A percentile compares a stretch with the other conserved stretches of the same genome.
Conservation (phyloP, 2,329 filamentous ascomycete genomes). For the Penicillium sp. region DNA sequence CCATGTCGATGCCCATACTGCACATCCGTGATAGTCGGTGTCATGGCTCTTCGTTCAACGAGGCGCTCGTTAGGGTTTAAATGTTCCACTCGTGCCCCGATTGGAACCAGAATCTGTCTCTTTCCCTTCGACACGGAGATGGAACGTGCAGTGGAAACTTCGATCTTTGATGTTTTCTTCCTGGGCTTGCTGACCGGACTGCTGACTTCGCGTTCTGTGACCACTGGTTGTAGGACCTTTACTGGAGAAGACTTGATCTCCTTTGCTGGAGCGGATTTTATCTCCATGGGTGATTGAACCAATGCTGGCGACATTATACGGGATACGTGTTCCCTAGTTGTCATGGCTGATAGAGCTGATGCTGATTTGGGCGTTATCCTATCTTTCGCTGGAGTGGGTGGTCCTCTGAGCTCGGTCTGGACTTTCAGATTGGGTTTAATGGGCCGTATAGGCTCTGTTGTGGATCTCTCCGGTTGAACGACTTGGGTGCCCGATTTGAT, state of each 20-base stretch:
- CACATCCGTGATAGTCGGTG: slow-evolving; percentile 30
- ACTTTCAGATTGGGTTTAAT: background rate
- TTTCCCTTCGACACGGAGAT: slow-evolving; percentile 38
- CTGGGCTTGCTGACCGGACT: background rate
- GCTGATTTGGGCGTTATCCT: slow-evolving; percentile 3
- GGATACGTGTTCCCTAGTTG: background rate
- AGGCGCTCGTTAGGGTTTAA: slow-evolving; percentile 30
- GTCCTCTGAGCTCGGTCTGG: background rate
- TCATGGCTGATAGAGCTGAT: slow-evolving; percentile 17
- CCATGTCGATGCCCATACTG: slow-evolving; percentile 30
- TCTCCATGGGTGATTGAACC: background rate
- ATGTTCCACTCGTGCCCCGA: slow-evolving; percentile 26
- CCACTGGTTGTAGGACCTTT: background rate
- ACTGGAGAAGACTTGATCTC: background rate
- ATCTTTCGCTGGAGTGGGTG: slow-evolving; percentile 12
- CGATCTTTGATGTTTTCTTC: slow-evolving; percentile 19
- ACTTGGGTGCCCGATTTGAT: background rate
- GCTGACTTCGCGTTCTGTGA: slow-evolving; percentile 1
- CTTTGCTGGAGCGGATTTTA: background rate
- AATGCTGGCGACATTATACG: background rate
- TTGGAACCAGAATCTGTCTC: slow-evolving; percentile 39
- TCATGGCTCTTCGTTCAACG: slow-evolving; percentile 28
- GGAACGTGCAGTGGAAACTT: slow-evolving; percentile 41
- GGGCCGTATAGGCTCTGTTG: background rate
- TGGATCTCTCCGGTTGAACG: background rate